Evolutionary conservation across 2,329 filamentous ascomycete species (phyloP).

Genomic region (Penicillium decumbens): DNA sequence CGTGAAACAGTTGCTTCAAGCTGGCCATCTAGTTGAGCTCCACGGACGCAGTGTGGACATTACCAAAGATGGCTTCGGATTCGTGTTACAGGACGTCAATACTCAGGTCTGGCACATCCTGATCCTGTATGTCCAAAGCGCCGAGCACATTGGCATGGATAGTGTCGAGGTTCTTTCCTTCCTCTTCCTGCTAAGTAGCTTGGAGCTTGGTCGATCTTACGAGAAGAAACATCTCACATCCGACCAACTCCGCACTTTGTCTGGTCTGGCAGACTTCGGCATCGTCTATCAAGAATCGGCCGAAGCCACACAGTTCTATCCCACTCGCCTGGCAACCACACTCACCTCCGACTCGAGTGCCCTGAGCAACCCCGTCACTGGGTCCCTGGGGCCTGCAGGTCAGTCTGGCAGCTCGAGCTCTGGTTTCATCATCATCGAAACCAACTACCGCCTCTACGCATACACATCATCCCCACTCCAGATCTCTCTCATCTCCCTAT

Average conservation of each 20-base stretch:
- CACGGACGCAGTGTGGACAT: constrained; percentile 61
- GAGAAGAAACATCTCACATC: constrained; percentile 77
- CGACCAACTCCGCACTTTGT: constrained; percentile 81
- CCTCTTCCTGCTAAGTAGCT: constrained; percentile 87
- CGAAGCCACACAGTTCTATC: constrained; percentile 63
- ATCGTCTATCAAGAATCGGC: constrained; percentile 66
- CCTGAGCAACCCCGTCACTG: constrained; percentile 66
- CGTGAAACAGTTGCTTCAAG: constrained; percentile 77
- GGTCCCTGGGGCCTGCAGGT: constrained; percentile 50
- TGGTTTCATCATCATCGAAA: constrained; percentile 93
- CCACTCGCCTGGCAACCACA: constrained; percentile 88
- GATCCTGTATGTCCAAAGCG: constrained; percentile 85
- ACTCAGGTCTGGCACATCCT: constrained; percentile 95
- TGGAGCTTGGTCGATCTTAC: constrained; percentile 88
- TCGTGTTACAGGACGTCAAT: constrained; percentile 89
- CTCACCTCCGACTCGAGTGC: constrained; percentile 73
- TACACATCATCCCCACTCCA: constrained; percentile 93
- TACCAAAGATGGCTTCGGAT: constrained; percentile 89
- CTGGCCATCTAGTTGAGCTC: constrained; percentile 72
- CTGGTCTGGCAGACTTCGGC: constrained; percentile 84
- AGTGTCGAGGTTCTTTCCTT: constrained; percentile 93
- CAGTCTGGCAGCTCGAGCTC: constrained; percentile 32
- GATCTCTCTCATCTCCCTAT: constrained; percentile 88
- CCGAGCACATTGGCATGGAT: constrained; percentile 70
- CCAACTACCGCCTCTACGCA: constrained; percentile 95